Evolutionary conservation across 768 basidiomycete species (phyloP), one percentile per base, ranked within the genome.

Genomic region (Rhodosporidiobolus sp.): DNA sequence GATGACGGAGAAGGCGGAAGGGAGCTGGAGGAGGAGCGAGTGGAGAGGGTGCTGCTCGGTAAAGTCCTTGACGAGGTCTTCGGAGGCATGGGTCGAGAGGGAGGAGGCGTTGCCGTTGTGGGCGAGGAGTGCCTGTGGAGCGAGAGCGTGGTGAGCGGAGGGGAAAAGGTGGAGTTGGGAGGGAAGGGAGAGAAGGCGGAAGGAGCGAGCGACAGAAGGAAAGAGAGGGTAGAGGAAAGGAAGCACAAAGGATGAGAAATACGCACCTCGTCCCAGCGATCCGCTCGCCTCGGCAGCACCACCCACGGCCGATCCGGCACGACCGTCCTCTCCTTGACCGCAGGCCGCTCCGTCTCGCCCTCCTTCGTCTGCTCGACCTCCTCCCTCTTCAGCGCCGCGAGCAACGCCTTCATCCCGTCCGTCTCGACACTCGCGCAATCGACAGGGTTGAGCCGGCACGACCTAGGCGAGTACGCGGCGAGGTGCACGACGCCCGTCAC

Each of bases 341-440:
- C 24, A n/a, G 24, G 14, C 16, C 48, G 20, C 24, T 70, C 66
- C 28, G n/a, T 7, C 32, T 60, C 59, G 28, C 67, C 69, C 22
- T 66, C 50, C n/a, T 43, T 35, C n/a, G 34, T 34, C 26, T 52
- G 24, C 32, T 73, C 66, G 24, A 49, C 4, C 7, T 65, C 72
- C 26, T 68, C 62, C 19, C 69, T 22, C n/a, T 60, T 30, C n/a
- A 78, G 28, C 20, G 56, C 70, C 5, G 22, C 63, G n/a, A 73
- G 19, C n/a, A 78, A 43, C 17, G 72, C 46, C 30, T 66, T 30
- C 64, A 76, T 73, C 4, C 74, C 74, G 2, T 64, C 62, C 46
- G 43, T 62, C 65, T 78, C 77, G 57, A 78, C 69, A 48, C 58
- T 63, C n/a, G n/a, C 50, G 55, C 77, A 78, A 34, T 78, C 77